A percentile compares a stretch with the other conserved stretches of the same genome.
Evolutionary conservation across 169 alveolate species (phyloP).

Genomic region (Hammondia hammondi): DNA sequence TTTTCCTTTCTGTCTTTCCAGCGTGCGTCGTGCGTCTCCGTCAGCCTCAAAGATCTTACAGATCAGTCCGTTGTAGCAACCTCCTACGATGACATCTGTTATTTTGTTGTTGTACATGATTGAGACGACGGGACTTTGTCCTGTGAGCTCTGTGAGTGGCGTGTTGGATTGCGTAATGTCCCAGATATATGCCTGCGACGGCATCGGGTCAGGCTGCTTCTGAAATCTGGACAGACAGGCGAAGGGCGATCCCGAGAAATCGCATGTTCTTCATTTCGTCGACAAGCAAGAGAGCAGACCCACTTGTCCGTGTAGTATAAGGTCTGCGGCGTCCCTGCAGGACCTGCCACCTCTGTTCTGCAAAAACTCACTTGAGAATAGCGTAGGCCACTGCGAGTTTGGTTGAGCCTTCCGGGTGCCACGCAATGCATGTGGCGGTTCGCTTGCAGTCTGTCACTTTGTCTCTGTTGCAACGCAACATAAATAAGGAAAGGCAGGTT

Average conservation of each 20-base stretch:
- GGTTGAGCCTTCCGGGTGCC: constrained; percentile 91
- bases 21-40: too few species aligned
- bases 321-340: too few species aligned
- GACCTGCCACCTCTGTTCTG: too few species aligned
- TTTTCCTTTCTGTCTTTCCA: too few species aligned
- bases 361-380: constrained; percentile 68
- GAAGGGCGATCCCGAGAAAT: neutral
- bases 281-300: too few species aligned
- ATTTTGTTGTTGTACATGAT: constrained; percentile 87
- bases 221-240: constrained; percentile 78
- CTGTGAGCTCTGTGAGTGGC: constrained; percentile 77
- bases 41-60: constrained; percentile 19
- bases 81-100: constrained; percentile 89
- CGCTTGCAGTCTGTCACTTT: constrained; percentile 84
- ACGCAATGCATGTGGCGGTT: constrained; percentile 87
- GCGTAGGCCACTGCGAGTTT: constrained; percentile 90
- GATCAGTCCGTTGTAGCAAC: constrained; percentile 91
- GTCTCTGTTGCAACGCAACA: constrained; percentile 65
- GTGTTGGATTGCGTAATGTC: constrained; percentile 87
- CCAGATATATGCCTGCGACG: constrained; percentile 91
- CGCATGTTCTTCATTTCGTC: too few species aligned
- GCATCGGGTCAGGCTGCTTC: constrained; percentile 91
- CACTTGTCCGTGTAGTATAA: too few species aligned
- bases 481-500: too few species aligned
- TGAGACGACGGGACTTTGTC: constrained; percentile 80